Evolutionary conservation across 768 basidiomycete genomes (phyloP).

Genomic region (Boletus patriciae): DNA sequence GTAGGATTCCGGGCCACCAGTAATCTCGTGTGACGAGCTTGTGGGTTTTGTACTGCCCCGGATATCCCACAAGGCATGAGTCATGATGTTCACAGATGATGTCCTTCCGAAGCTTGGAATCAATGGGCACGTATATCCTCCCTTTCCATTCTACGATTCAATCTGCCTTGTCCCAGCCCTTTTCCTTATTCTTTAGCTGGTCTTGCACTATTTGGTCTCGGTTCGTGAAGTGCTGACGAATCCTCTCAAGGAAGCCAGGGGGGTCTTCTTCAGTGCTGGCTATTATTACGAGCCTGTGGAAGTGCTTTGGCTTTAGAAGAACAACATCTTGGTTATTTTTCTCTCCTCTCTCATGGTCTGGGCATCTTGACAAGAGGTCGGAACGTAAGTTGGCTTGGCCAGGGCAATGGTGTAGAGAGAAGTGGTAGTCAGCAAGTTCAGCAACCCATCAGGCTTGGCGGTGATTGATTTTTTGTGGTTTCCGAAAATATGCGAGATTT

Average conservation of each 20-base stretch:
- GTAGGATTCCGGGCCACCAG: constrained; percentile 30
- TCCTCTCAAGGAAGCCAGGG: no score
- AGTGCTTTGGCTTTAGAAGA: constrained; percentile 15
- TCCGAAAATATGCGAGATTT: constrained; percentile 46
- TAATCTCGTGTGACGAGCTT: constrained; percentile 24
- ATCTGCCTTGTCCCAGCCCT: not conserved
- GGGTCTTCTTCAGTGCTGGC: no score
- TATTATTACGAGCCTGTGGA: no score
- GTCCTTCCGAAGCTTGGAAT: constrained; percentile 12
- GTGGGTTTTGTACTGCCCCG: constrained; percentile 24
- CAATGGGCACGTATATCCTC: constrained; percentile 23
- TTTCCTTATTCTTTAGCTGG: no score
- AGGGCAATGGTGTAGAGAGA: constrained; percentile 31
- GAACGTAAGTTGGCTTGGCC: constrained; percentile 20
- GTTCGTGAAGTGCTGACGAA: no score
- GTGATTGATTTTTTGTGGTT: constrained; percentile 38
- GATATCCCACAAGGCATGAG: constrained; percentile 26
- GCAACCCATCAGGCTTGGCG: constrained; percentile 45
- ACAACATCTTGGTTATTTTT: constrained; percentile 21
- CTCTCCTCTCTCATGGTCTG: constrained; percentile 19
- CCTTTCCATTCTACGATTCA: constrained; percentile 2
- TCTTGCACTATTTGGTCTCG: no score
- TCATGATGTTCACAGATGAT: constrained; percentile 28
- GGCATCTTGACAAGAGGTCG: constrained; percentile 28
- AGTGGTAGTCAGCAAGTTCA: constrained; percentile 37